Percentiles rank a stretch among this genome's conserved stretches.
These are phyloP conservation scores for Brasilioporus rufonigricans DNA, from an alignment of 768 basidiomycete species.

Conservation along the genomic window DNA sequence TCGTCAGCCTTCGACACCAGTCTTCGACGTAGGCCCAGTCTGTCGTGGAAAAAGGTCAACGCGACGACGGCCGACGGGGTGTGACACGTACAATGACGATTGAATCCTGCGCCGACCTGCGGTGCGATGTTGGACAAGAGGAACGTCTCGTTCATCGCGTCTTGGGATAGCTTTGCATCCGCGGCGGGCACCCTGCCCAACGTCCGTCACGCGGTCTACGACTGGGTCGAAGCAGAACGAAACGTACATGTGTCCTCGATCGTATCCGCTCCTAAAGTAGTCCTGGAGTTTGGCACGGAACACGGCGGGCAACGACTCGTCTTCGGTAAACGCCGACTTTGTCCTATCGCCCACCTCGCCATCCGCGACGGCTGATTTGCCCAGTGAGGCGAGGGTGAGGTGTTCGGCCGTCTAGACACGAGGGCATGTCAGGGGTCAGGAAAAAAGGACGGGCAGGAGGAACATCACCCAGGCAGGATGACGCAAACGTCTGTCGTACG, in stretches of 20 bases:
- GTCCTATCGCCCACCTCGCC: slow-evolving; percentile 60
- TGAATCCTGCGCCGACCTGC: slow-evolving; percentile 97
- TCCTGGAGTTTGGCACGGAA: slow-evolving; percentile 87
- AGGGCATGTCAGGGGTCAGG: background rate
- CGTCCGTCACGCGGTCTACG: background rate
- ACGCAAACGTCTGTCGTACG: slow-evolving; percentile 84
- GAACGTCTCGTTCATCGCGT: slow-evolving; percentile 97
- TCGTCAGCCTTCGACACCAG: slow-evolving; percentile 89
- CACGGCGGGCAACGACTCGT: slow-evolving; percentile 65
- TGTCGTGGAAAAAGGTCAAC: slow-evolving; percentile 25
- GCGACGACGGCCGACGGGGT: background rate
- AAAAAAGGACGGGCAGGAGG: no score
- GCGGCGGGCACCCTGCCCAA: slow-evolving; percentile 85
- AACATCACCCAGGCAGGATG: slow-evolving; percentile 91
- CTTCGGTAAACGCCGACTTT: slow-evolving; percentile 81
- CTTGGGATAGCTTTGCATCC: slow-evolving; percentile 88
- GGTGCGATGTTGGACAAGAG: slow-evolving; percentile 94
- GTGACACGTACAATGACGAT: slow-evolving; percentile 74
- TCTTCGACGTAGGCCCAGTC: slow-evolving; percentile 98
- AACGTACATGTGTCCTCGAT: slow-evolving; percentile 92
- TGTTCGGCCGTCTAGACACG: slow-evolving; percentile 85
- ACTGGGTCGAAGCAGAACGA: background rate
- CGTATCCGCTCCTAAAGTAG: slow-evolving; percentile 92
- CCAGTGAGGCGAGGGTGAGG: slow-evolving; percentile 74
- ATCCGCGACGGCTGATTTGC: slow-evolving; percentile 40